Percentiles rank a stretch among this genome's conserved stretches.
Conservation (phyloP, 768 basidiomycete species). For the Pulveroboletus sp. region DNA sequence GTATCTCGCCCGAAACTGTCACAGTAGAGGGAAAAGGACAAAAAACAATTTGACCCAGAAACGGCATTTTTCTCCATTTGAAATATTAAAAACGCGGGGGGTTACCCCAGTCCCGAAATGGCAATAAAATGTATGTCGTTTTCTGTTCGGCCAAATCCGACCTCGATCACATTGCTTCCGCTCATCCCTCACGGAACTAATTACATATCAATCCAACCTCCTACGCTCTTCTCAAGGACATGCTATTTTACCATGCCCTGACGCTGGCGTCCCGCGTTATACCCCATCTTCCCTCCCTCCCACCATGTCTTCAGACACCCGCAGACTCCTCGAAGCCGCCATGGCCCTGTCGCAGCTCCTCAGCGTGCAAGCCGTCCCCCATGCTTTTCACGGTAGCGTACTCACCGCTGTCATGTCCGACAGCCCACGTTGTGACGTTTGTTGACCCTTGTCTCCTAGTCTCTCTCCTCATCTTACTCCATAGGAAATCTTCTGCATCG, state of each 20-base stretch:
- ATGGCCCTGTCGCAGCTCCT: conserved; percentile 66
- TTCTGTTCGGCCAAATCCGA: conserved; percentile 24
- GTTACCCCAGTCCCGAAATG: conserved; percentile 13
- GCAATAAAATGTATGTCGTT: neutral
- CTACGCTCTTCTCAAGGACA: conserved; percentile 37
- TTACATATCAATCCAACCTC: conserved; percentile 47
- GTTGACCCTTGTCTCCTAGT: conserved; percentile 21
- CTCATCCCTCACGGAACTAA: conserved; percentile 41
- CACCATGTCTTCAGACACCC: conserved; percentile 59
- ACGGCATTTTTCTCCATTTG: conserved; percentile 11
- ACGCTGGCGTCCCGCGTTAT: conserved; percentile 26
- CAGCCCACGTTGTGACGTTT: conserved; percentile 58
- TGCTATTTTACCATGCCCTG: conserved; percentile 51
- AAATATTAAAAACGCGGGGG: conserved; percentile 15
- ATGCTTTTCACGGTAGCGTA: conserved; percentile 78
- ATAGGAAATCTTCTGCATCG: conserved; percentile 83
- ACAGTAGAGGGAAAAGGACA: conserved; percentile 16
- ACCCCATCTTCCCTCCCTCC: conserved; percentile 17
- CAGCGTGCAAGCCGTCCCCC: conserved; percentile 52
- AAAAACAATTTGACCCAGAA: conserved; percentile 17
- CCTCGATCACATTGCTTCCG: conserved; percentile 2
- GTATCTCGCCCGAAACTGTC: neutral
- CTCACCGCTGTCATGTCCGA: conserved; percentile 67
- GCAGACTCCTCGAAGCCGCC: conserved; percentile 74
- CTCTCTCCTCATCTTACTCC: conserved; percentile 7